Conservation (phyloP, 2,329 filamentous ascomycete genomes). For the Penicillium sp. region DNA sequence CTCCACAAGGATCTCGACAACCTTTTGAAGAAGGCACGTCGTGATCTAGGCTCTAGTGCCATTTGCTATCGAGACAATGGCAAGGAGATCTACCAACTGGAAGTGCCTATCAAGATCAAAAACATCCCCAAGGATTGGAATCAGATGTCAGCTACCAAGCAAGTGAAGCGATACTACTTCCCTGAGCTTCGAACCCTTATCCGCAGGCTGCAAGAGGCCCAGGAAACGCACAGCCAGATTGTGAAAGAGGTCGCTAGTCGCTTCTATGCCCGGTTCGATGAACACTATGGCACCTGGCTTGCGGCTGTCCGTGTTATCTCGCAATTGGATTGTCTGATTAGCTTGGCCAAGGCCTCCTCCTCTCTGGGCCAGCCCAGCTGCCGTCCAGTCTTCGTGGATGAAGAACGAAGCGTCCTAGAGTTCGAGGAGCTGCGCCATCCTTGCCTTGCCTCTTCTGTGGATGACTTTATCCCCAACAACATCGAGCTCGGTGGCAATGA, state of each 20-base stretch:
- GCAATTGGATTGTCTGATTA: constrained; percentile 91
- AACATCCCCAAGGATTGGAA: constrained; percentile 79
- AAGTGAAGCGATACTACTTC: constrained; percentile 92
- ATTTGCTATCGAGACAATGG: constrained; percentile 79
- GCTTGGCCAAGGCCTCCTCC: constrained; percentile 80
- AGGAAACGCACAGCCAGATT: constrained; percentile 88
- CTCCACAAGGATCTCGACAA: constrained; percentile 68
- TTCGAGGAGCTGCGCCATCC: constrained; percentile 91
- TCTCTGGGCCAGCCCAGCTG: constrained; percentile 82
- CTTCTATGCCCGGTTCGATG: constrained; percentile 83
- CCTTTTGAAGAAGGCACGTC: constrained; percentile 65
- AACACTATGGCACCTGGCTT: constrained; percentile 79
- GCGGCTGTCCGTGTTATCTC: constrained; percentile 83
- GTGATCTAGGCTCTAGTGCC: constrained; percentile 66
- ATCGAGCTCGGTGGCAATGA: constrained; percentile 74
- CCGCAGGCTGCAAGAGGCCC: constrained; percentile 82
- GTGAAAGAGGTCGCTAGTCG: constrained; percentile 77
- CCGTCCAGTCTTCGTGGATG: constrained; percentile 78
- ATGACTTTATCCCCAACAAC: constrained; percentile 95
- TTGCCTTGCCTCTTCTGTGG: constrained; percentile 82
- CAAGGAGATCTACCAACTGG: constrained; percentile 95
- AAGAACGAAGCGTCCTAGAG: constrained; percentile 79
- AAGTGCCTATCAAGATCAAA: constrained; percentile 79
- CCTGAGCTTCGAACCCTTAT: constrained; percentile 75
- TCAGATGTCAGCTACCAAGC: constrained; percentile 90